Evolutionary conservation across 2,329 filamentous ascomycete genomes (phyloP).

Genomic region (Exophiala alcalophila): DNA sequence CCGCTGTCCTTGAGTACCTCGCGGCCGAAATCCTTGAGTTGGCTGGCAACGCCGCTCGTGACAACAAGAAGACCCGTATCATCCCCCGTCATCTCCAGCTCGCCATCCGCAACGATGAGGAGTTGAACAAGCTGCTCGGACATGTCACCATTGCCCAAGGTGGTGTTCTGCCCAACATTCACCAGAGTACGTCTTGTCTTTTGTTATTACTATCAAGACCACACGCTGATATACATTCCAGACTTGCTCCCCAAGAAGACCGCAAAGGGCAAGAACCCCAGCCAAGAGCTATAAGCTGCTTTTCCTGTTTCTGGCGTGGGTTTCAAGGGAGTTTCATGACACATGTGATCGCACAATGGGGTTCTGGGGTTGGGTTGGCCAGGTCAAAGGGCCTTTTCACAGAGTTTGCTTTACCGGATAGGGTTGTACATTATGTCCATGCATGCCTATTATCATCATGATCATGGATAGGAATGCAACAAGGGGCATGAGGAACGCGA

Average conservation of each 20-base stretch:
- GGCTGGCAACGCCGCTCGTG: constrained; percentile 95
- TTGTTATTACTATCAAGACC: constrained; percentile 29
- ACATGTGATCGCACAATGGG: constrained; percentile 65
- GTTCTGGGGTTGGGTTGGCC: constrained; percentile 61
- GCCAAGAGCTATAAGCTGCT: constrained; percentile 83
- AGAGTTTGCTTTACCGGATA: constrained; percentile 38
- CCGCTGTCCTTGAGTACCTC: constrained; percentile 96
- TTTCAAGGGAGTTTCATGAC: constrained; percentile 69
- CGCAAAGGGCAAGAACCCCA: constrained; percentile 86
- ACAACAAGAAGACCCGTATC: constrained; percentile 99
- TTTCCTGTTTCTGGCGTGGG: constrained; percentile 60
- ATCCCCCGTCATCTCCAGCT: constrained; percentile 98
- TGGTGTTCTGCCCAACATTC: constrained; percentile 95
- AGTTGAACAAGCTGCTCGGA: constrained; percentile 97
- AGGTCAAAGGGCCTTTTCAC: constrained; percentile 54
- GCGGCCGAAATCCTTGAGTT: constrained; percentile 98
- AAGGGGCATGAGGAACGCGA: constrained; percentile 36
- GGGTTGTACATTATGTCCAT: constrained; percentile 63
- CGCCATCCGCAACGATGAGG: constrained; percentile 98
- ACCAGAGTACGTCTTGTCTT: constrained; percentile 71
- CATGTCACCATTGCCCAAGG: constrained; percentile 96
- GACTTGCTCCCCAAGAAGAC: constrained; percentile 99
- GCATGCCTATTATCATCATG: constrained; percentile 39
- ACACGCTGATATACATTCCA: constrained; percentile 49
- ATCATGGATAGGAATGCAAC: constrained; percentile 31